These are phyloP conservation scores for Cystobasidium tubakii DNA, from an alignment of 768 basidiomycete genomes.

Conservation along the genomic window DNA sequence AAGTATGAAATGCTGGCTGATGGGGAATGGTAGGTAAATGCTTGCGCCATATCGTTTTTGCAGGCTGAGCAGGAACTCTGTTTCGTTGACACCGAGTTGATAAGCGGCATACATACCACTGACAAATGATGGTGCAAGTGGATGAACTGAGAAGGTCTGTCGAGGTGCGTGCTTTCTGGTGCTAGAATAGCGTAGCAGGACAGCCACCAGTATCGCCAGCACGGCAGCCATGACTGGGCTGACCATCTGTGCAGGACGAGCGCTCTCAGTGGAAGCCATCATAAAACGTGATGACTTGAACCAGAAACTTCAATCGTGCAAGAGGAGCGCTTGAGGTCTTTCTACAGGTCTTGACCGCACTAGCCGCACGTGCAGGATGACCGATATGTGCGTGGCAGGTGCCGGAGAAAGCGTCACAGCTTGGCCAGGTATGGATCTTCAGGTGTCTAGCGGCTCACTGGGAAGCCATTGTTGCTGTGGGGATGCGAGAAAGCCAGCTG, in stretches of 20 bases:
- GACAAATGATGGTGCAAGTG: conserved; percentile 31
- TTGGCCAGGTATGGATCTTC: too few species aligned
- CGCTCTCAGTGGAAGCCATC: background rate
- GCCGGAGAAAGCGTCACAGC: too few species aligned
- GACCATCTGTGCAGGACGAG: background rate
- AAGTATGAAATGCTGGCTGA: conserved; percentile 38
- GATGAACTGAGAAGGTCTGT: conserved; percentile 8
- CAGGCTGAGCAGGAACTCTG: conserved; percentile 28
- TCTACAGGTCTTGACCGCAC: too few species aligned
- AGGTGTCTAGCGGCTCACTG: too few species aligned
- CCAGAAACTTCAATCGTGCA: too few species aligned
- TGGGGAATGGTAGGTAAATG: conserved; percentile 40
- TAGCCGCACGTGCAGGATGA: too few species aligned
- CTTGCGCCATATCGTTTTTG: background rate
- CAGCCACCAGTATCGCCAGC: background rate
- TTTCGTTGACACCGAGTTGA: conserved; percentile 40
- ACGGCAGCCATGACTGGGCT: background rate
- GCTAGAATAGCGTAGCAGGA: background rate
- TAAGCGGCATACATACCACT: conserved; percentile 37
- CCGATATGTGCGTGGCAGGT: too few species aligned
- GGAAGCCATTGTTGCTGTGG: too few species aligned
- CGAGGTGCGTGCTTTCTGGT: conserved; percentile 5
- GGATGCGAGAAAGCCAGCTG: too few species aligned
- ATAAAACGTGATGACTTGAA: background rate
- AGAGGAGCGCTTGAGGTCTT: too few species aligned